Base-by-base conservation (phyloP, 1,284 basidiomycete species). In the Rhodotorula glutinis region DNA sequence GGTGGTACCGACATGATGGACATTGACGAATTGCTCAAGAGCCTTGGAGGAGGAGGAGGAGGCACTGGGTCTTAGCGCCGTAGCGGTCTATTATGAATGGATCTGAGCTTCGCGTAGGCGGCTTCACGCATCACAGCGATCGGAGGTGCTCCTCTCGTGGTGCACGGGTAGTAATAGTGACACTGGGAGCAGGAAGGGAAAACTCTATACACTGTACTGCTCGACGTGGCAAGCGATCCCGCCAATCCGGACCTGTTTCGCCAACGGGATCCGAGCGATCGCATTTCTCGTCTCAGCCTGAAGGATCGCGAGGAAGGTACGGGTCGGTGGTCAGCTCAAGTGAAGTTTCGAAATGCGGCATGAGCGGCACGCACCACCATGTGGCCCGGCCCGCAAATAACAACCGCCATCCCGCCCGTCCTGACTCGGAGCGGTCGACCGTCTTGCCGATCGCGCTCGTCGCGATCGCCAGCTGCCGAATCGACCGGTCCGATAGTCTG, bases 181-280 rank as follows among this genome's bases (percentile, higher is more conserved):
- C 33, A 38, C 11, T 5, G 33, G 33, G 33, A 38, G 11, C 7
- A 11, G 33, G 33, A 38, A 38, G 33, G 33, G 33, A 38, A 38
- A 38, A 38, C 33, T 44, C n/a, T 30, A 53, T 19, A 61, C 27
- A 30, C 60, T 54, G 43, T 53, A 69, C 5, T 65, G 59, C 60
- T 70, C 69, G 25, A 54, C 62, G 41, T 64, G 56, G 7, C 64
- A 25, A 2, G 41, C 62, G 47, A 70, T 40, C 0, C 69, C 69
- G 4, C 69, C 69, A 13, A 70, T 44, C 43, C 65, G 49, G 27
- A 63, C 60, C 53, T 70, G 69, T 38, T 70, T 64, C 3, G 69
- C 65, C 27, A 70, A 43, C 25, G 69, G 69, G 16, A 70, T 61
- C 1, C 59, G 19, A 4, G 69, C 65, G 17, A 70, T 59, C 4